Conservation (phyloP, 352 stramenopile species). For the Phytophthora aleatoria region DNA sequence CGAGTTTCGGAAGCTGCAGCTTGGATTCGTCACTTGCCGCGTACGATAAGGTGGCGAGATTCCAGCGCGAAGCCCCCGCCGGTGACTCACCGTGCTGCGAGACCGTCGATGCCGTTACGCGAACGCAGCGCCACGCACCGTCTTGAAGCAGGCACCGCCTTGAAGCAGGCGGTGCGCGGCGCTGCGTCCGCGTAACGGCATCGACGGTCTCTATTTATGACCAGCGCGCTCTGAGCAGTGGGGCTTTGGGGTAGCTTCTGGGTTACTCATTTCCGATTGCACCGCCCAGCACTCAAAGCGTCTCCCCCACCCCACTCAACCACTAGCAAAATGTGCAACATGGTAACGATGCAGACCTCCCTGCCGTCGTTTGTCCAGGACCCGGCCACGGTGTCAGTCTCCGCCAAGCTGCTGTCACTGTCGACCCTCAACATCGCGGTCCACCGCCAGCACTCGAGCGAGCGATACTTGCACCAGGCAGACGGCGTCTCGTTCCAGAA, state of each 20-base stretch:
- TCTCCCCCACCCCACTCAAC: no score
- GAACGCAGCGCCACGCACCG: no score
- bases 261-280: constrained; percentile 14
- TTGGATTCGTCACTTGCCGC: constrained; percentile 1
- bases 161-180: not conserved
- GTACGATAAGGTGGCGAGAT: constrained; percentile 5
- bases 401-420: constrained; percentile 7
- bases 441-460: not conserved
- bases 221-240: not conserved
- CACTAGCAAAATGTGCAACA: constrained; percentile 26
- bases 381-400: constrained; percentile 5
- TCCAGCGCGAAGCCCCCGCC: not conserved
- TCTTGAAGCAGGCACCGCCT: no score
- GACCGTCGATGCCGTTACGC: not conserved
- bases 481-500: constrained; percentile 43
- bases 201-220: constrained; percentile 2
- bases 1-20: not conserved
- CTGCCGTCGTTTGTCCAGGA: constrained; percentile 21
- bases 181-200: not conserved
- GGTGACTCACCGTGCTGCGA: constrained; percentile 1
- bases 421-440: not conserved
- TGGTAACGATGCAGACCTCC: constrained; percentile 12
- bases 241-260: not conserved
- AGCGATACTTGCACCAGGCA: constrained; percentile 7
- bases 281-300: not conserved